Evolutionary conservation across 768 basidiomycete species (phyloP).

Genomic region (Cubamyces lactineus): DNA sequence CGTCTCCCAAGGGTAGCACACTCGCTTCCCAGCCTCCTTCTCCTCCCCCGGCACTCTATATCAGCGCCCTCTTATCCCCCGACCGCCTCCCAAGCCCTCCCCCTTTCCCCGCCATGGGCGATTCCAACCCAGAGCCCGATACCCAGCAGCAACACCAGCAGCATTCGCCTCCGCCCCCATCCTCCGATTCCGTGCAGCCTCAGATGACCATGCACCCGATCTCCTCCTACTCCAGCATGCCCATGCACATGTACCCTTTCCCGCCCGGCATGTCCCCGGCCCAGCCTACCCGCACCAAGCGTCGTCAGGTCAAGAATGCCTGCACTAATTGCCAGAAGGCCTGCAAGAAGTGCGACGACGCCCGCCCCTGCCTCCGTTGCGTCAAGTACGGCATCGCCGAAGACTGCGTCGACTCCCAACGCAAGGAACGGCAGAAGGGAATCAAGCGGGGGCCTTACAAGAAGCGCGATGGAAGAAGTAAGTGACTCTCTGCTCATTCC

Average conservation of each 20-base stretch:
- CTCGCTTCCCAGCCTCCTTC: conserved; percentile 22
- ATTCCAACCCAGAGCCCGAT: conserved; percentile 46
- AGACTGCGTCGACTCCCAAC: conserved; percentile 86
- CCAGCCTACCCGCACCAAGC: conserved; percentile 68
- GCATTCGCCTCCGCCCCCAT: conserved; percentile 24
- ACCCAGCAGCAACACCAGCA: conserved; percentile 31
- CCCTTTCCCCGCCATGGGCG: conserved; percentile 42
- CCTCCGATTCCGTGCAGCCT: conserved; percentile 43
- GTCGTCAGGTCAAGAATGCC: conserved; percentile 88
- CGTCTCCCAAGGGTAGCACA: conserved; percentile 6
- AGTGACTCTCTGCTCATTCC: conserved; percentile 38
- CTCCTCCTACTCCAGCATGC: conserved; percentile 54
- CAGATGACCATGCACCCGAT: conserved; percentile 55
- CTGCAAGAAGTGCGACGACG: conserved; percentile 92
- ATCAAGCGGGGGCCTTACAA: conserved; percentile 90
- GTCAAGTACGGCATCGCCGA: conserved; percentile 88
- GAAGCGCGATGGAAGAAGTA: conserved; percentile 93
- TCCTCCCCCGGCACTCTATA: conserved; percentile 17
- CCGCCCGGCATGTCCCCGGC: conserved; percentile 49
- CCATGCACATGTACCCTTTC: conserved; percentile 75
- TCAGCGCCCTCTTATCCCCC: conserved; percentile 33
- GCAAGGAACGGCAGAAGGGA: conserved; percentile 91
- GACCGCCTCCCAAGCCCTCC: conserved; percentile 40
- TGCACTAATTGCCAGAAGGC: conserved; percentile 91
- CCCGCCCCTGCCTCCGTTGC: conserved; percentile 90